Base-by-base conservation (phyloP, 2,329 filamentous ascomycete genomes). In the Parascedosporium putredinis region DNA sequence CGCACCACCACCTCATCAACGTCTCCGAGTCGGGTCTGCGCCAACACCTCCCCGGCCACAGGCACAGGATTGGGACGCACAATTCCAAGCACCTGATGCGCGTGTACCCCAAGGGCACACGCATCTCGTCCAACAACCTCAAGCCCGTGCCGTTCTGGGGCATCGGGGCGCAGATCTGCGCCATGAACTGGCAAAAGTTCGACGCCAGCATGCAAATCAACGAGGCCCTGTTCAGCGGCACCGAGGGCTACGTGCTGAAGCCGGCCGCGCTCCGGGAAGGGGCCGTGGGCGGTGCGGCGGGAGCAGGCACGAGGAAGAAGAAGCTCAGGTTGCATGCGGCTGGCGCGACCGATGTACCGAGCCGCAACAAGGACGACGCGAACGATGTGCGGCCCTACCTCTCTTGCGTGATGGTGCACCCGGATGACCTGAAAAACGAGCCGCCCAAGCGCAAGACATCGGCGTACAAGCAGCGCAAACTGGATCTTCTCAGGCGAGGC, bases 121-220 rank as follows among this genome's bases (percentile, higher is more conserved):
- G 82, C 40, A 84, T 86, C 59, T 78, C 76, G 0, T 84, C 80
- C 2, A 73, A 70, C 31, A 86, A 86, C 58, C 71, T 86, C 2
- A 71, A 72, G 49, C 81, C 79, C 0, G 72, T 81, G 0, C 71
- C 74, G 0, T 85, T 82, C 59, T 86, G 82, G 82, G 79, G 72
- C 5, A 60, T 84, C 3, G 82, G 82, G 1, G 81, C 81, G 2
- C 82, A 86, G 57, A 80, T 86, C 44, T 84, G 79, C 59, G 82
- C 82, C 3, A 69, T 86, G 48, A 86, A 86, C 64, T 82, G 81
- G 77, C 82, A 86, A 58, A 82, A 74, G 0, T 86, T 84, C 55
- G 79, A 79, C 29, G 74, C 75, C 5, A 73, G 73, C 57, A 81
- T 82, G 67, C 82, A 85, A 61, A 68, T 85, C 55, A 85, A 85